A percentile compares a stretch with the other conserved stretches of the same genome.
Evolutionary conservation across 2,329 filamentous ascomycete genomes (phyloP).

Genomic region (Bimuria novae-zelandiae): DNA sequence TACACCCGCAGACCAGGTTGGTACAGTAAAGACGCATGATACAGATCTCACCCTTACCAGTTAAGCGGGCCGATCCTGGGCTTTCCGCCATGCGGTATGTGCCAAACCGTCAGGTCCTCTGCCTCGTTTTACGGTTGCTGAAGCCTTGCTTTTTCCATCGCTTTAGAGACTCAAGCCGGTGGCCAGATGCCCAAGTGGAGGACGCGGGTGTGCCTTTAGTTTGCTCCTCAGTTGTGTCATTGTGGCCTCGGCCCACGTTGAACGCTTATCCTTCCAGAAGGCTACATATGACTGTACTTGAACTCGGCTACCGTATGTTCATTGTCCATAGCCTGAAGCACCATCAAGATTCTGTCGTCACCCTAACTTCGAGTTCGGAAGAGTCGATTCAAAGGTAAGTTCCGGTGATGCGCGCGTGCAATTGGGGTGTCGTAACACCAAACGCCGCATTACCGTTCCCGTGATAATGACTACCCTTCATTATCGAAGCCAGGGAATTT

Average conservation of each 20-base stretch:
- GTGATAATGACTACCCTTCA: slow-evolving; percentile 8
- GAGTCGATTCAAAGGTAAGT: background rate
- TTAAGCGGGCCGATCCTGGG: slow-evolving; percentile 35
- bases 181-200: slow-evolving; percentile 9
- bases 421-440: slow-evolving; percentile 22
- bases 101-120: slow-evolving; percentile 25
- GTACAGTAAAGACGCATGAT: slow-evolving; percentile 30
- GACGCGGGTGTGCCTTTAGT: slow-evolving; percentile 17
- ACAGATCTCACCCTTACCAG: slow-evolving; percentile 36
- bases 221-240: slow-evolving; percentile 29
- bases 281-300: slow-evolving; percentile 15
- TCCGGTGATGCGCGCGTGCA: slow-evolving; percentile 3
- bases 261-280: slow-evolving; percentile 20
- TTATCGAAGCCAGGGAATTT: slow-evolving; percentile 1
- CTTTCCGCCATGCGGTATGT: slow-evolving; percentile 19
- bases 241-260: slow-evolving; percentile 20
- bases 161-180: slow-evolving; percentile 19
- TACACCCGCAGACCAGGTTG: slow-evolving; percentile 27
- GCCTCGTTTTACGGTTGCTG: slow-evolving; percentile 15
- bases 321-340: slow-evolving; percentile 9
- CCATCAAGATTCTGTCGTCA: background rate
- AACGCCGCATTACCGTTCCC: slow-evolving; percentile 25
- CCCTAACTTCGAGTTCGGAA: too few species aligned
- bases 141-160: slow-evolving; percentile 23
- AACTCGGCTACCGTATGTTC: slow-evolving; percentile 12